These are phyloP conservation scores for Mentha longifolia DNA, from an alignment of 257 asterid genomes.

Conservation along the genomic window DNA sequence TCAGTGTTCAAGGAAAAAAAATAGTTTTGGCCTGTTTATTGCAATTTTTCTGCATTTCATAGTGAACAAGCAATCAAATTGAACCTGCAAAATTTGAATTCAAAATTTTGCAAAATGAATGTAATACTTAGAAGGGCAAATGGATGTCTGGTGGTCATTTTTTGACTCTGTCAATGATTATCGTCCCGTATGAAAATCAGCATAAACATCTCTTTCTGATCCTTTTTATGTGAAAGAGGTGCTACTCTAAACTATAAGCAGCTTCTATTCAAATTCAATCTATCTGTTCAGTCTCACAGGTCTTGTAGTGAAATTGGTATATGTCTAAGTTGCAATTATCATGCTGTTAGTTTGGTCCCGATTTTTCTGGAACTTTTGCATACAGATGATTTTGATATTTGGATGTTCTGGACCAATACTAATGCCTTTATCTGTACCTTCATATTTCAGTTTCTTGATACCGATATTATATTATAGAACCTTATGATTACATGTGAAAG, in stretches of 20 bases:
- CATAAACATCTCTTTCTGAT: background rate
- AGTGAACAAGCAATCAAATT: background rate
- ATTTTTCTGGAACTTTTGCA: too few relatives aligned
- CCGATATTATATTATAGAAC: background rate
- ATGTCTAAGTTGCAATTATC: too few relatives aligned
- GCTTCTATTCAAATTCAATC: background rate
- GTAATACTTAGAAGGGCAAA: background rate
- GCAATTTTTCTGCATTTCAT: background rate
- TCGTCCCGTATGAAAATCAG: background rate
- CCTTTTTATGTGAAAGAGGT: background rate
- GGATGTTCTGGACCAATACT: background rate
- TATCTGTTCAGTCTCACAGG: background rate
- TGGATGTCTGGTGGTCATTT: background rate
- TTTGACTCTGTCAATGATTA: background rate
- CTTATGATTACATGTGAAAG: background rate
- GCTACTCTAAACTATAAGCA: slow-evolving; percentile 1
- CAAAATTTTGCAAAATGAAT: background rate
- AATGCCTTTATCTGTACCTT: background rate
- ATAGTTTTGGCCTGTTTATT: slow-evolving; percentile 11
- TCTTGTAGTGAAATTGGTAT: background rate
- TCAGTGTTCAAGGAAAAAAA: background rate
- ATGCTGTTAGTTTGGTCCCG: background rate
- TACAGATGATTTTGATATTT: background rate
- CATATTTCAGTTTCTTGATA: background rate
- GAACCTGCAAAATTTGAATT: too few relatives aligned